Conservation (phyloP, 495 filamentous ascomycete species). For the Neurospora intermedia region DNA sequence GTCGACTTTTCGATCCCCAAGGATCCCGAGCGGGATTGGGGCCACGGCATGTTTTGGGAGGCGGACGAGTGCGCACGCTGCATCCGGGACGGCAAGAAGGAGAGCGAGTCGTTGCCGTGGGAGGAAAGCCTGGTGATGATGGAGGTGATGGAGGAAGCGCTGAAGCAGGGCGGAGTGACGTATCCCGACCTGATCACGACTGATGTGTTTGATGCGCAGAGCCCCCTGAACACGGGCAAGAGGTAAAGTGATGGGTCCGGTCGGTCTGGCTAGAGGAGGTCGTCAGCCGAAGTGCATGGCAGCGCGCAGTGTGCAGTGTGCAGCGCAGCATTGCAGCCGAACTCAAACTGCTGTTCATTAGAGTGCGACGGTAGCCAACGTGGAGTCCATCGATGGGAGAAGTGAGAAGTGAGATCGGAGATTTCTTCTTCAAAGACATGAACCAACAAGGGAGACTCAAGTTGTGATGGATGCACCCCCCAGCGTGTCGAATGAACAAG, state of each 20-base stretch:
- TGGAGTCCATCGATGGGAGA: background rate
- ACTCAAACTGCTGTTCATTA: background rate
- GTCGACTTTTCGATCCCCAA: conserved; percentile 54
- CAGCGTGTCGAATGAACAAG: background rate
- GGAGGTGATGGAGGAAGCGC: conserved; percentile 87
- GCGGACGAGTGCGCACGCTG: conserved; percentile 84
- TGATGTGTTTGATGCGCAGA: conserved; percentile 51
- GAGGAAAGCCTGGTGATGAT: conserved; percentile 87
- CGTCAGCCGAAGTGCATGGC: background rate
- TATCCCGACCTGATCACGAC: conserved; percentile 81
- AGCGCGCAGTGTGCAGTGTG: background rate
- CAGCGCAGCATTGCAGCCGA: background rate
- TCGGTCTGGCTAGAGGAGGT: background rate
- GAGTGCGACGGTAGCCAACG: background rate
- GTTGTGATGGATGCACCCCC: background rate
- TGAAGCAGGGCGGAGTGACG: conserved; percentile 61
- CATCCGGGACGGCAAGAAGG: conserved; percentile 67
- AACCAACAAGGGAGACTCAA: background rate
- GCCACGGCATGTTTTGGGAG: conserved; percentile 90
- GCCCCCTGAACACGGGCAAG: conserved; percentile 40
- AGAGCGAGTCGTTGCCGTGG: conserved; percentile 64
- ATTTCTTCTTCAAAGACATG: background rate
- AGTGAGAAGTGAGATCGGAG: background rate
- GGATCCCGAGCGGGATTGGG: conserved; percentile 40
- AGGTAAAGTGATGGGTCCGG: conserved; percentile 10